Evolutionary conservation across 345 rosid genomes (phyloP).

Genomic region (Lumnitzera littorea): DNA sequence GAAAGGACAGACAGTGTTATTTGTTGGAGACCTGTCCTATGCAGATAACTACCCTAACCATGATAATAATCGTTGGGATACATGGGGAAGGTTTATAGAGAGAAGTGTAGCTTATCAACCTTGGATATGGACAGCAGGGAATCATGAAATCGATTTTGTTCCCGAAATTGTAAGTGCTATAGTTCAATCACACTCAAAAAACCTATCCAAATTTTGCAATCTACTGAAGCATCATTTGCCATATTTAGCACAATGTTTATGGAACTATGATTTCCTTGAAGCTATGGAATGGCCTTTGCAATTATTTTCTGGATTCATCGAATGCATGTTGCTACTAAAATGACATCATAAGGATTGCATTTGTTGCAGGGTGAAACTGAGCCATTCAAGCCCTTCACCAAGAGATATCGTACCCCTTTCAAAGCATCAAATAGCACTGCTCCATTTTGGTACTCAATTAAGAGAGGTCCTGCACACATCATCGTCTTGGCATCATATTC

Average conservation of each 20-base stretch:
- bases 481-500: constrained; percentile 85
- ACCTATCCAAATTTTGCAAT: too few species aligned
- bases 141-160: constrained; percentile 75
- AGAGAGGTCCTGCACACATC: constrained; percentile 84
- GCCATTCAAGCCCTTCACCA: constrained; percentile 71
- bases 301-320: too few species aligned
- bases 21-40: constrained; percentile 79
- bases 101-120: constrained; percentile 88
- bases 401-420: constrained; percentile 70
- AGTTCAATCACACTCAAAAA: too few species aligned
- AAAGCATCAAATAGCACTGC: constrained; percentile 57
- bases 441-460: constrained; percentile 92
- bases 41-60: constrained; percentile 68
- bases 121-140: constrained; percentile 93
- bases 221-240: too few species aligned
- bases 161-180: constrained; percentile 50
- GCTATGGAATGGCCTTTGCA: too few species aligned
- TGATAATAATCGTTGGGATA: constrained; percentile 81
- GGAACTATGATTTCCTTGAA: too few species aligned
- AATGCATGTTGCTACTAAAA: background rate
- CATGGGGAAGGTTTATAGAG: constrained; percentile 87
- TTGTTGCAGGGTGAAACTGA: constrained; percentile 65
- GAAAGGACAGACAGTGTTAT: constrained; percentile 65
- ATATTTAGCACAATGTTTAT: too few species aligned
- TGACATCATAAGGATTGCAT: too few species aligned